phyloP scores from a whole-genome alignment of 768 basidiomycete genomes.

The Suillus weaverae region DNA sequence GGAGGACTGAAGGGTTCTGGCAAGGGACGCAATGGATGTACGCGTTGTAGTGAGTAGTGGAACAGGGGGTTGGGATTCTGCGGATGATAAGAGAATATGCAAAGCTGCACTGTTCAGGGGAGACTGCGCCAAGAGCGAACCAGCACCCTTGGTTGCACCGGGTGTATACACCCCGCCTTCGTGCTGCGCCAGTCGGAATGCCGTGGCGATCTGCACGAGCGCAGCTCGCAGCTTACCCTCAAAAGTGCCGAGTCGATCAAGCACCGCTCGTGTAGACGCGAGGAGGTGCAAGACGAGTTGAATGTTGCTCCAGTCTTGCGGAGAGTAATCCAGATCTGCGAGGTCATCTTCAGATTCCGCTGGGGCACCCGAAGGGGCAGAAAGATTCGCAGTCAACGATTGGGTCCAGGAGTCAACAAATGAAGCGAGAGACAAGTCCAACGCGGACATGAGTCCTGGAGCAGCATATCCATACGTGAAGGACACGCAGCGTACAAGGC shows the following conservation, averaged over 20 bases:
- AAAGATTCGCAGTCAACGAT: slow-evolving; percentile 40
- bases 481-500: slow-evolving; percentile 65
- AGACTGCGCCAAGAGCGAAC: slow-evolving; percentile 79
- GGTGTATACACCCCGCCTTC: slow-evolving; percentile 56
- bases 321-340: slow-evolving; percentile 80
- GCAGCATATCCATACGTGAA: slow-evolving; percentile 93
- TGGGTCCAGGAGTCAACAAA: slow-evolving; percentile 70
- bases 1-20: slow-evolving; percentile 70
- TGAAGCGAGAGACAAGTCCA: slow-evolving; percentile 68
- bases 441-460: slow-evolving; percentile 65
- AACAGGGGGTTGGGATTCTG: slow-evolving; percentile 34
- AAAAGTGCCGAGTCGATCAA: slow-evolving; percentile 65
- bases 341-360: slow-evolving; percentile 58
- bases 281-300: slow-evolving; percentile 82
- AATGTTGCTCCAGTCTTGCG: slow-evolving; percentile 87
- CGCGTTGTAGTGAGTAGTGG: slow-evolving; percentile 55
- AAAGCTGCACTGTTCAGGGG: slow-evolving; percentile 75
- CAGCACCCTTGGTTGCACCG: slow-evolving; percentile 63
- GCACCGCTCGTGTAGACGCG: slow-evolving; percentile 72
- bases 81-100: slow-evolving; percentile 54
- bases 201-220: slow-evolving; percentile 58
- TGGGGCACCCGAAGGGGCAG: slow-evolving; percentile 27
- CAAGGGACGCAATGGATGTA: slow-evolving; percentile 59
- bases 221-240: slow-evolving; percentile 66
- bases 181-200: slow-evolving; percentile 55